These are phyloP conservation scores for Diplodia sapinea DNA, from an alignment of 2,329 filamentous ascomycete species.

Conservation along the genomic window DNA sequence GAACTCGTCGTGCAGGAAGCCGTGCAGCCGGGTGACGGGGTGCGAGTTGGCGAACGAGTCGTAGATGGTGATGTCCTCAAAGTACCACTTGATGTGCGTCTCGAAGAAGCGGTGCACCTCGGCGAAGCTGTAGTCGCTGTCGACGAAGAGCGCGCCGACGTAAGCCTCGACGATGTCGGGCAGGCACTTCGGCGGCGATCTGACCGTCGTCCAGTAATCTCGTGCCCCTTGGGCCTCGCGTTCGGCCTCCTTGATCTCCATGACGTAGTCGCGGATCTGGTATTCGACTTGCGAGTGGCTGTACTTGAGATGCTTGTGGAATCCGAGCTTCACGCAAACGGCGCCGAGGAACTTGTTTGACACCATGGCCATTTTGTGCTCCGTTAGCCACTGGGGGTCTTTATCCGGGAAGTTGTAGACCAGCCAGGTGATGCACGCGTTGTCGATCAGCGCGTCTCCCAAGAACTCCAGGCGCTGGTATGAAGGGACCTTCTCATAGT, in stretches of 20 bases:
- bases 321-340: conserved; percentile 76
- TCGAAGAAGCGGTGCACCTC: conserved; percentile 79
- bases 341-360: conserved; percentile 92
- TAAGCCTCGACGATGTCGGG: conserved; percentile 90
- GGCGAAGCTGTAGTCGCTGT: conserved; percentile 77
- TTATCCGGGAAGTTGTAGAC: conserved; percentile 77
- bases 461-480: conserved; percentile 94
- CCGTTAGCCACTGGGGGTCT: conserved; percentile 95
- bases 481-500: conserved; percentile 78
- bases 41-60: conserved; percentile 87
- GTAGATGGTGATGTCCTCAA: conserved; percentile 84
- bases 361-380: conserved; percentile 99
- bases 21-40: conserved; percentile 73
- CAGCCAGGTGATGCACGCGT: conserved; percentile 81
- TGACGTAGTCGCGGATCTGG: conserved; percentile 61
- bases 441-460: conserved; percentile 86
- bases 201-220: conserved; percentile 53
- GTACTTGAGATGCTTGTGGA: conserved; percentile 73
- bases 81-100: conserved; percentile 75
- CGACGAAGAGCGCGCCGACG: conserved; percentile 88
- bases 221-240: conserved; percentile 40
- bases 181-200: conserved; percentile 74
- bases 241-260: conserved; percentile 63
- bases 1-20: conserved; percentile 67
- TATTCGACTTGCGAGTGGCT: conserved; percentile 57